These are phyloP conservation scores for Globisporangium camurandrum DNA, from an alignment of 352 stramenopile species.

Conservation along the genomic window DNA sequence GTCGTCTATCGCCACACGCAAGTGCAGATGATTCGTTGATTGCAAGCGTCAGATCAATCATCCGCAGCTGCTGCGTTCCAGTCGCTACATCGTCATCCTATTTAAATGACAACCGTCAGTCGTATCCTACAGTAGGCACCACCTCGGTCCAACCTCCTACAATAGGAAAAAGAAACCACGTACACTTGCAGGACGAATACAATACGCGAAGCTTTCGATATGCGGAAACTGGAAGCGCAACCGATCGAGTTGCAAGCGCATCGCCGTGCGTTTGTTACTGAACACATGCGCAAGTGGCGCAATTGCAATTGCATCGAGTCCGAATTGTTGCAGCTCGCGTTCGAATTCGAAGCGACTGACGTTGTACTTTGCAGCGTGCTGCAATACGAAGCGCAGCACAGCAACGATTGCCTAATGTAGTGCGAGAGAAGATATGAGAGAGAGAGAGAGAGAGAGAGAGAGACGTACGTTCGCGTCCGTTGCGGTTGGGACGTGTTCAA, in stretches of 20 bases:
- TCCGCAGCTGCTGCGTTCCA: neutral
- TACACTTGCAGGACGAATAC: neutral
- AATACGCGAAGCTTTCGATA: neutral
- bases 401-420: neutral
- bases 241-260: neutral
- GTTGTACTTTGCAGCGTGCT: slow-evolving; percentile 7
- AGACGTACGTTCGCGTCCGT: neutral
- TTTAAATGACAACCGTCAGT: no score
- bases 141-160: neutral
- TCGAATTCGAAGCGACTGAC: neutral
- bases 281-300: neutral
- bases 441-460: neutral
- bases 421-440: neutral
- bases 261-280: neutral
- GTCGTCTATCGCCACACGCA: neutral
- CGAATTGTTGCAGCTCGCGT: slow-evolving; percentile 9
- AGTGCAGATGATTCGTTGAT: neutral
- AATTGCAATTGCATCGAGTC: neutral
- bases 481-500: neutral
- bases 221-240: slow-evolving; percentile 4
- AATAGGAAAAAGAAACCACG: neutral
- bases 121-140: neutral
- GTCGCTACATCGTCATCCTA: no score
- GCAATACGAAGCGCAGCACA: slow-evolving; percentile 5
- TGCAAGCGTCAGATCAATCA: slow-evolving; percentile 1